These are phyloP conservation scores for Lichtheimia corymbifera DNA, from an alignment of 371 early-diverging fungal genomes.

Conservation along the genomic window DNA sequence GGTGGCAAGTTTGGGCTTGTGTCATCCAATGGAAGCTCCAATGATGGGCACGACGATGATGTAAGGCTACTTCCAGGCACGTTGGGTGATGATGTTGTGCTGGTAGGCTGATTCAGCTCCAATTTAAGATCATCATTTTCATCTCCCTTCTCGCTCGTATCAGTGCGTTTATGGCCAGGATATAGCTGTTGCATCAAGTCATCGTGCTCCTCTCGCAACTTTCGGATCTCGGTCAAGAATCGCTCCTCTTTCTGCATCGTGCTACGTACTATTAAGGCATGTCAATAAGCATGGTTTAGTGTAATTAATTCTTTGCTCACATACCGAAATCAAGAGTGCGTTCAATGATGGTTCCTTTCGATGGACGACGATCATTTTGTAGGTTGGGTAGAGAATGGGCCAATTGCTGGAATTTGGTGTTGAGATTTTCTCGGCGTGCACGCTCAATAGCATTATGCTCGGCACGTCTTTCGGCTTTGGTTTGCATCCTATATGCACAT, in stretches of 20 bases:
- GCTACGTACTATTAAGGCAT: conserved; percentile 23
- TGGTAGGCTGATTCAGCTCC: conserved; percentile 1
- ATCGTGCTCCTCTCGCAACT: conserved; percentile 33
- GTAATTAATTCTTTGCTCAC: background rate
- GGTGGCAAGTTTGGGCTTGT: conserved; percentile 1
- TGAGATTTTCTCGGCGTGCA: conserved; percentile 73
- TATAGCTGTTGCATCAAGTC: conserved; percentile 27
- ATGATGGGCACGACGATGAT: conserved; percentile 11
- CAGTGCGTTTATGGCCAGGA: conserved; percentile 6
- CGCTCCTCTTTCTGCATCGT: conserved; percentile 42
- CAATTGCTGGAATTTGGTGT: conserved; percentile 71
- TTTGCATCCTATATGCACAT: conserved; percentile 18
- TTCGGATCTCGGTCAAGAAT: conserved; percentile 28
- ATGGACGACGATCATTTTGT: conserved; percentile 68
- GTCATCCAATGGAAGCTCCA: conserved; percentile 1
- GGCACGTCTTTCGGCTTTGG: conserved; percentile 67
- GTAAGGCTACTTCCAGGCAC: conserved; percentile 6
- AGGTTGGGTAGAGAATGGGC: conserved; percentile 71
- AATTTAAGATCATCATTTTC: background rate
- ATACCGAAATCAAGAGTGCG: conserved; percentile 60
- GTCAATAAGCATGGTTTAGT: background rate
- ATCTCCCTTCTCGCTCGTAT: background rate
- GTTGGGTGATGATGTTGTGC: background rate
- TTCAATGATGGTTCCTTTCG: conserved; percentile 74
- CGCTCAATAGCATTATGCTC: conserved; percentile 80